Conservation (phyloP, 805 yeast species). For the Saccharomycopsis sp. region DNA sequence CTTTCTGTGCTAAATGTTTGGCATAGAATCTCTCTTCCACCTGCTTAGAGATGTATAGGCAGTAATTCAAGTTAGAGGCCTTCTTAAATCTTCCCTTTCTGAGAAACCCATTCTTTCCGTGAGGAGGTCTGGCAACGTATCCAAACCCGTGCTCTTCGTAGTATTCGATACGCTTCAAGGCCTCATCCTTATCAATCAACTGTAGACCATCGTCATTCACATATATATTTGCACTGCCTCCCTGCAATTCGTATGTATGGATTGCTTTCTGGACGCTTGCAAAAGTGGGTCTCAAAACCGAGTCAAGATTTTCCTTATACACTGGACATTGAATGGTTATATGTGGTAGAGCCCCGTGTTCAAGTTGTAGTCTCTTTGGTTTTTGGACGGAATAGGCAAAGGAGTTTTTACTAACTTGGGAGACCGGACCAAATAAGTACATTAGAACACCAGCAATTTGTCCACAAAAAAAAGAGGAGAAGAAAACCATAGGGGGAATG, state of each 20-base stretch:
- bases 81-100: slow-evolving; percentile 1
- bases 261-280: not conserved
- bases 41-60: not conserved
- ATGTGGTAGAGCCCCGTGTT: not conserved
- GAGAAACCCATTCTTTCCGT: not conserved
- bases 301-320: not conserved
- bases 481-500: not conserved
- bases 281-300: not conserved
- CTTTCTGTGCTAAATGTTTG: not conserved
- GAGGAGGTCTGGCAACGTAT: not conserved
- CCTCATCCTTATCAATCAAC: not conserved
- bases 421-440: not conserved
- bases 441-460: not conserved
- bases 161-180: not conserved
- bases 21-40: not conserved
- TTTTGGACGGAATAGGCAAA: not conserved
- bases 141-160: slow-evolving; percentile 1
- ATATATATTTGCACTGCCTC: not conserved
- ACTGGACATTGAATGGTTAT: not conserved
- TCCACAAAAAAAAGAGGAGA: not conserved
- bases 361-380: not conserved
- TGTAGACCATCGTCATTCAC: not conserved
- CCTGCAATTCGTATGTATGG: not conserved
- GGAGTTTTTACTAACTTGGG: not conserved
- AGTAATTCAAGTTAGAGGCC: not conserved